These are phyloP conservation scores for Lentinus brumalis DNA, from an alignment of 768 basidiomycete species.

Conservation along the genomic window DNA sequence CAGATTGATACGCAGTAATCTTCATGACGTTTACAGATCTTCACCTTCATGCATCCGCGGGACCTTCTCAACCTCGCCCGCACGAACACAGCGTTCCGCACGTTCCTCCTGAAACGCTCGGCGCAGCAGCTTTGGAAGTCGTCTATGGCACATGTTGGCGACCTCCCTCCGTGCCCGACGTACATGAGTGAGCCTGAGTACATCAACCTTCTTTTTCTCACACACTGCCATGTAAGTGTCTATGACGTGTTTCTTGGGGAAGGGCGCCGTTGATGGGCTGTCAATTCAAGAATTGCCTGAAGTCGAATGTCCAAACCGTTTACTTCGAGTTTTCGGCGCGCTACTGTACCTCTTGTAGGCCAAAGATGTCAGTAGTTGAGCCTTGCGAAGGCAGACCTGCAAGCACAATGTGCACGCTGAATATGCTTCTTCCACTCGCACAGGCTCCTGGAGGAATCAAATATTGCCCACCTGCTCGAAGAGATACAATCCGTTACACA, in stretches of 20 bases:
- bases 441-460: no score
- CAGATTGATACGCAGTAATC: no score
- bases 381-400: no score
- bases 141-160: slow-evolving; percentile 27
- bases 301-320: neutral
- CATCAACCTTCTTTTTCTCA: slow-evolving; percentile 37
- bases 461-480: no score
- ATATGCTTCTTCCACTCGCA: neutral
- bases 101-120: slow-evolving; percentile 8
- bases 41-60: slow-evolving; percentile 5
- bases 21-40: neutral
- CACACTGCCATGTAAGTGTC: slow-evolving; percentile 34
- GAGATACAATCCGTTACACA: no score
- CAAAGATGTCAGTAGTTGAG: neutral
- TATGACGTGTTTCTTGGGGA: no score
- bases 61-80: slow-evolving; percentile 13
- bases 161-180: slow-evolving; percentile 30
- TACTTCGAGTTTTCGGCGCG: neutral
- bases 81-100: slow-evolving; percentile 3
- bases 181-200: slow-evolving; percentile 36
- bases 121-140: slow-evolving; percentile 36
- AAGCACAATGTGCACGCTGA: neutral
- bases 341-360: neutral
- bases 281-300: neutral
- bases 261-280: no score